Conservation (phyloP, 495 filamentous ascomycete genomes). For the Neurospora sp. region DNA sequence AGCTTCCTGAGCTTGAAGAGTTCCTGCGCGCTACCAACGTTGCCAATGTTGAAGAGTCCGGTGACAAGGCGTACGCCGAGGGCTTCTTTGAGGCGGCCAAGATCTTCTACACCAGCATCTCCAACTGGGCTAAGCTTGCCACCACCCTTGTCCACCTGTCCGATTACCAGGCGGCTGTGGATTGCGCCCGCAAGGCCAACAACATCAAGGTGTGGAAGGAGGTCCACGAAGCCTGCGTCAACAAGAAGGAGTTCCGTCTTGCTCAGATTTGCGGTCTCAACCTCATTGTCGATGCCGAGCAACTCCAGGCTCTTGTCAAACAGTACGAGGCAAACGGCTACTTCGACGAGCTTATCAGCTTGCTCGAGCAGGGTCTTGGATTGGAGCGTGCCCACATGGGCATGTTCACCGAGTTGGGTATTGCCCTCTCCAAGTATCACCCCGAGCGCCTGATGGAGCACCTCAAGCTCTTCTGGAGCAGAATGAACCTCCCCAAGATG, state of each 20-base stretch:
- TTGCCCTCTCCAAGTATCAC: conserved; percentile 93
- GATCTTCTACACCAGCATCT: conserved; percentile 97
- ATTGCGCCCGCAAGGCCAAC: conserved; percentile 98
- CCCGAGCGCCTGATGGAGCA: conserved; percentile 97
- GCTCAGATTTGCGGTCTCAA: conserved; percentile 99
- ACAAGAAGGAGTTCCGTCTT: conserved; percentile 98
- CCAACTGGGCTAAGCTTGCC: conserved; percentile 98
- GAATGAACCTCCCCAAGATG: conserved; percentile 98
- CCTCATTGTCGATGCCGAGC: conserved; percentile 96
- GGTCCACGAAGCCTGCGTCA: conserved; percentile 92
- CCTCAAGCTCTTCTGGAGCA: conserved; percentile 95
- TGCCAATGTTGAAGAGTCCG: conserved; percentile 87
- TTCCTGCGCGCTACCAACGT: conserved; percentile 93
- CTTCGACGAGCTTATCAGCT: conserved; percentile 92
- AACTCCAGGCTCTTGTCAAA: conserved; percentile 83
- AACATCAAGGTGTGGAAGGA: conserved; percentile 99
- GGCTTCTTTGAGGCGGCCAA: conserved; percentile 94
- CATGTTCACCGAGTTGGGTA: conserved; percentile 95
- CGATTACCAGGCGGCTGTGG: conserved; percentile 96
- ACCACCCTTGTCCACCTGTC: conserved; percentile 92
- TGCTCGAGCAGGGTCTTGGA: conserved; percentile 92
- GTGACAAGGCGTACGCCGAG: conserved; percentile 95
- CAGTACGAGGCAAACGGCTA: conserved; percentile 97
- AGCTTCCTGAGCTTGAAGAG: conserved; percentile 89
- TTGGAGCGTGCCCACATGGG: conserved; percentile 74